A percentile compares a stretch with the other conserved stretches of the same genome.
Evolutionary conservation across 2,329 filamentous ascomycete genomes (phyloP).

Genomic region (Domatiomyces globalis): DNA sequence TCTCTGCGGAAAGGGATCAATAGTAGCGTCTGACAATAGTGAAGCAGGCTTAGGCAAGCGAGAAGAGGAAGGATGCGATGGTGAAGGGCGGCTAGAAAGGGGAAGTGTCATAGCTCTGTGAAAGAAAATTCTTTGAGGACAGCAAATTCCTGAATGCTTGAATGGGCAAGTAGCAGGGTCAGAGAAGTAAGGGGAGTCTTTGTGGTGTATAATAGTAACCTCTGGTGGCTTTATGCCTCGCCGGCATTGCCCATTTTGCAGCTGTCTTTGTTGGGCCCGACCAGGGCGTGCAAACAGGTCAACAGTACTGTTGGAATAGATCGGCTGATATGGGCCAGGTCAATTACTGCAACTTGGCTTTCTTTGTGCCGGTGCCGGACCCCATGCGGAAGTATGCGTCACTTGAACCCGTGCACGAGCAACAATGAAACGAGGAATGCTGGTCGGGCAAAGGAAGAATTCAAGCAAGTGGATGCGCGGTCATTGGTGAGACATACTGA

Average conservation of each 20-base stretch:
- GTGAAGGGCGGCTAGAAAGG: slow-evolving; percentile 23
- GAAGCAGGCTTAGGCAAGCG: slow-evolving; percentile 21
- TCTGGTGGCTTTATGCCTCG: slow-evolving; percentile 1
- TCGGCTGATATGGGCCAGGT: slow-evolving; percentile 6
- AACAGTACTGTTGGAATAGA: slow-evolving; percentile 1
- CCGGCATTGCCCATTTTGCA: slow-evolving; percentile 1
- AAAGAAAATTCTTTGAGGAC: slow-evolving; percentile 17
- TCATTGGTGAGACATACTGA: neutral
- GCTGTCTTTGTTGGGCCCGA: slow-evolving; percentile 5
- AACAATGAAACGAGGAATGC: slow-evolving; percentile 23
- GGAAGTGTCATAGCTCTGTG: slow-evolving; percentile 19
- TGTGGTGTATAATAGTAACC: neutral
- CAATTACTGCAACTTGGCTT: slow-evolving; percentile 19
- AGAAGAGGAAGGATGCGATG: slow-evolving; percentile 36
- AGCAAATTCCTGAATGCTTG: slow-evolving; percentile 8
- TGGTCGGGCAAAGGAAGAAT: slow-evolving; percentile 16
- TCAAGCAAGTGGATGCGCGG: neutral
- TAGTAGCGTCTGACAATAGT: slow-evolving; percentile 25
- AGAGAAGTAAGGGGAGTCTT: slow-evolving; percentile 8
- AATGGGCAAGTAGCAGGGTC: slow-evolving; percentile 8
- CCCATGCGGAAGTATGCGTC: slow-evolving; percentile 22
- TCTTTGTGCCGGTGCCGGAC: slow-evolving; percentile 22
- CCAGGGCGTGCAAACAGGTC: slow-evolving; percentile 1
- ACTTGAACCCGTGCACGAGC: slow-evolving; percentile 20
- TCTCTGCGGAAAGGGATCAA: slow-evolving; percentile 3